Evolutionary conservation across 2,329 filamentous ascomycete species (phyloP).

Genomic region (Fusarium redolens): DNA sequence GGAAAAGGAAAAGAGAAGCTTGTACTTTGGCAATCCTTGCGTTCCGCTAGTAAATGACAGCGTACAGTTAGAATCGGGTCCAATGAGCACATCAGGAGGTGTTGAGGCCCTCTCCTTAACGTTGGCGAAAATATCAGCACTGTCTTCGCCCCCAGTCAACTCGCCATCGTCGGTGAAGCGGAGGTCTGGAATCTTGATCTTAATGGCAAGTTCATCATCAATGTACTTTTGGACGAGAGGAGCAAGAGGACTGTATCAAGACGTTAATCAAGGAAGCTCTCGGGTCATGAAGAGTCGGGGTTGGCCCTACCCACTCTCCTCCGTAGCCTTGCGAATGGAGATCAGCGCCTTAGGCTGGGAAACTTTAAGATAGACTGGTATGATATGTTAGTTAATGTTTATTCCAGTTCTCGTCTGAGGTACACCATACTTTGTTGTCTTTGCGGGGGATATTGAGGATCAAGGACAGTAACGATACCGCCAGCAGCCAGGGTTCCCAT

Average conservation of each 20-base stretch:
- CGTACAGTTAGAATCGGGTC: neutral
- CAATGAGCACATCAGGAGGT: neutral
- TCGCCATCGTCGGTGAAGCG: neutral
- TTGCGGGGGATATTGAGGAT: neutral
- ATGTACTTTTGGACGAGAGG: neutral
- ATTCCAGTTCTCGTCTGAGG: neutral
- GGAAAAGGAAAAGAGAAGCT: neutral
- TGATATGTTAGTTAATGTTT: neutral
- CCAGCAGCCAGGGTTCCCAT: neutral
- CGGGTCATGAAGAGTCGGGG: neutral
- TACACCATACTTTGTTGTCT: neutral
- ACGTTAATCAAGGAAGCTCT: neutral
- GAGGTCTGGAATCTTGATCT: neutral
- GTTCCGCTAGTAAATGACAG: slow-evolving; percentile 1
- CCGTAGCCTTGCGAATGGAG: neutral
- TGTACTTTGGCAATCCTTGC: neutral
- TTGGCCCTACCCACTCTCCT: neutral
- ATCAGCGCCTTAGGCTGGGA: neutral
- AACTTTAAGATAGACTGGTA: slow-evolving; percentile 1
- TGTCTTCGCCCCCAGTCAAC: neutral
- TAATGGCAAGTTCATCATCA: neutral
- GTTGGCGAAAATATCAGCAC: neutral
- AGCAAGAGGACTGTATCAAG: neutral
- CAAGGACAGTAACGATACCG: neutral
- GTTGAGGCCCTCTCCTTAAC: neutral